phyloP scores from a whole-genome alignment of 306 rosid species.

The Canavalia gladiata region DNA sequence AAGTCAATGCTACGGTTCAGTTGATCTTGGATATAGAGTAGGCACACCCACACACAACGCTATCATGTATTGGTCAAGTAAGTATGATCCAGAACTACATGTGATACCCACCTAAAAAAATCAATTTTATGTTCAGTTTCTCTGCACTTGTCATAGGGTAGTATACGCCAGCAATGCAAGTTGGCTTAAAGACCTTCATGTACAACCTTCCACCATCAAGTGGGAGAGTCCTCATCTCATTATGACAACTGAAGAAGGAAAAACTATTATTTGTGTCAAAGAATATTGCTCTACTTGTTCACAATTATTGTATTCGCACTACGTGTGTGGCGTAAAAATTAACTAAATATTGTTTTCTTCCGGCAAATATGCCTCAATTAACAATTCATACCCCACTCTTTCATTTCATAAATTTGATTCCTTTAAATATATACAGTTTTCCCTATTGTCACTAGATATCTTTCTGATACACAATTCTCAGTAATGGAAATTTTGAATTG shows the following conservation, averaged over 20 bases:
- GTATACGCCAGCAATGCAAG: constrained; percentile 40
- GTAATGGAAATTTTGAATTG: constrained; percentile 13
- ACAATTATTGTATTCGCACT: not conserved
- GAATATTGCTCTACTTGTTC: constrained; percentile 29
- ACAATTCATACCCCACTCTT: constrained; percentile 40
- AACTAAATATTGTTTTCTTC: constrained; percentile 23
- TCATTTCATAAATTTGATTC: constrained; percentile 27
- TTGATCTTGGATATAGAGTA: constrained; percentile 31
- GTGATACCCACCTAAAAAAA: constrained; percentile 52
- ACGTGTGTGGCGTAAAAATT: constrained; percentile 15
- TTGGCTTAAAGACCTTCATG: constrained; percentile 39
- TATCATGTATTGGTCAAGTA: constrained; percentile 44
- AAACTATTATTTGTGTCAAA: not conserved
- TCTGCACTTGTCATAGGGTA: constrained; percentile 44
- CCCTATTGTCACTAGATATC: not conserved
- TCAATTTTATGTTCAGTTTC: constrained; percentile 49
- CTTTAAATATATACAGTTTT: constrained; percentile 7
- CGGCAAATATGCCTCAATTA: constrained; percentile 18
- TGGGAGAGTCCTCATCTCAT: constrained; percentile 46
- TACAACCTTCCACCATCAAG: constrained; percentile 49
- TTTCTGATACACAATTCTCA: not conserved
- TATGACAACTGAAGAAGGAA: constrained; percentile 45
- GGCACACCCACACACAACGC: constrained; percentile 51
- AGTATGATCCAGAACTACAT: constrained; percentile 46
- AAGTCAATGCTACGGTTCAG: constrained; percentile 46